These are phyloP conservation scores for Penicillium lividum DNA, from an alignment of 495 filamentous ascomycete species.

Conservation along the genomic window DNA sequence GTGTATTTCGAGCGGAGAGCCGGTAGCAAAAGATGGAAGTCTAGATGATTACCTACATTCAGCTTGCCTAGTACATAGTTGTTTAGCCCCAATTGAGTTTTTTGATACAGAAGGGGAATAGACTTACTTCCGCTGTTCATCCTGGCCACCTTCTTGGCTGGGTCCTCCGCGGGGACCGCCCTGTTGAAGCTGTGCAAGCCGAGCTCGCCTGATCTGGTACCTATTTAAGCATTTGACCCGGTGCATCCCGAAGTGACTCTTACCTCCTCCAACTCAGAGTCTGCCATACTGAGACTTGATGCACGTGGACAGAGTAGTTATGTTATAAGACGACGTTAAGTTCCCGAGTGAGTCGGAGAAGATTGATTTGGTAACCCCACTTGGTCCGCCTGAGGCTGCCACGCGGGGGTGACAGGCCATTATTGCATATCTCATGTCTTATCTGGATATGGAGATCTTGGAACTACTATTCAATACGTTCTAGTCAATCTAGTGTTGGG, in stretches of 20 bases:
- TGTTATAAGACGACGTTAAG: not conserved
- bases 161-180: slow-evolving; percentile 48
- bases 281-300: slow-evolving; percentile 60
- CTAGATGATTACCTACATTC: slow-evolving; percentile 52
- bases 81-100: not conserved
- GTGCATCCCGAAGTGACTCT: slow-evolving; percentile 5
- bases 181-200: slow-evolving; percentile 83
- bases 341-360: slow-evolving; percentile 4
- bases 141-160: slow-evolving; percentile 52
- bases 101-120: not conserved
- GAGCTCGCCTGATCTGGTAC: slow-evolving; percentile 78
- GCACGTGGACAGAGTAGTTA: not conserved
- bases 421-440: no score
- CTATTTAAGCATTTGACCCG: not conserved
- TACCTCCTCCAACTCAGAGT: slow-evolving; percentile 83
- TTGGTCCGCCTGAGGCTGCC: slow-evolving; percentile 25
- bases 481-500: not conserved
- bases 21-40: not conserved
- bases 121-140: slow-evolving; percentile 64
- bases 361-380: slow-evolving; percentile 25
- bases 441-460: no score
- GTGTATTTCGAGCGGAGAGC: not conserved
- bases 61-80: slow-evolving; percentile 53
- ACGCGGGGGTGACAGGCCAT: slow-evolving; percentile 18
- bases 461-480: no score